A percentile compares a stretch with the other conserved stretches of the same genome.
Conservation (phyloP, 805 yeast species). For the Kodamaea neixiangensis region DNA sequence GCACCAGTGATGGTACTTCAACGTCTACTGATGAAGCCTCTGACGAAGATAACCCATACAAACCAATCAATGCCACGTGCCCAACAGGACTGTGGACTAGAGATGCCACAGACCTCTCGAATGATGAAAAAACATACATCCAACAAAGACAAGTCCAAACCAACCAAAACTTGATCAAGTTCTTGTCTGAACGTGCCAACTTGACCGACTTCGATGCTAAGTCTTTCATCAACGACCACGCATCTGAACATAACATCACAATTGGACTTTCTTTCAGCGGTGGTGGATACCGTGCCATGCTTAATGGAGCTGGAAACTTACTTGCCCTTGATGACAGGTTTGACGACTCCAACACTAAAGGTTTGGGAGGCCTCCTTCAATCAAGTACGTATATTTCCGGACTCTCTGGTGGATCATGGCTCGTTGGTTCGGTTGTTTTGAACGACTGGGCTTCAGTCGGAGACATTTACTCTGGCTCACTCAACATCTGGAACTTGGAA, state of each 20-base stretch:
- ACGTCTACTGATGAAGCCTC: slow-evolving; percentile 15
- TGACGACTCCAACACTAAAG: slow-evolving; percentile 25
- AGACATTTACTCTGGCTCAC: slow-evolving; percentile 26
- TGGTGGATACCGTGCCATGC: slow-evolving; percentile 41
- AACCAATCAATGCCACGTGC: slow-evolving; percentile 32
- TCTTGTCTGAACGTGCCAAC: slow-evolving; percentile 30
- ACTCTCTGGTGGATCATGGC: slow-evolving; percentile 59
- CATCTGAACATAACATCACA: slow-evolving; percentile 26
- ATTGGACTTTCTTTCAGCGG: slow-evolving; percentile 37
- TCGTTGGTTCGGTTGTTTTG: slow-evolving; percentile 49
- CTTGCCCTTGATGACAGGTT: slow-evolving; percentile 14
- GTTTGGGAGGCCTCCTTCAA: slow-evolving; percentile 38
- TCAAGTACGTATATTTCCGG: slow-evolving; percentile 17
- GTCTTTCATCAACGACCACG: slow-evolving; percentile 24
- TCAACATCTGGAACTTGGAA: slow-evolving; percentile 65
- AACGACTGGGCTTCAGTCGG: slow-evolving; percentile 39
- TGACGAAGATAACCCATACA: slow-evolving; percentile 20
- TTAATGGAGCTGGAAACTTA: slow-evolving; percentile 17
- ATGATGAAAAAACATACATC: slow-evolving; percentile 30
- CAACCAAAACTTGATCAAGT: slow-evolving; percentile 29
- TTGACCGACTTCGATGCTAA: slow-evolving; percentile 35
- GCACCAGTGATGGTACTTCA: slow-evolving; percentile 5
- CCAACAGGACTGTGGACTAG: slow-evolving; percentile 30
- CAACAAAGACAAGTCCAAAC: slow-evolving; percentile 27
- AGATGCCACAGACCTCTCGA: slow-evolving; percentile 27